A percentile compares a stretch with the other conserved stretches of the same genome.
These are phyloP conservation scores for Aspergillus sp. DNA, from an alignment of 2,329 filamentous ascomycete genomes.

Conservation along the genomic window DNA sequence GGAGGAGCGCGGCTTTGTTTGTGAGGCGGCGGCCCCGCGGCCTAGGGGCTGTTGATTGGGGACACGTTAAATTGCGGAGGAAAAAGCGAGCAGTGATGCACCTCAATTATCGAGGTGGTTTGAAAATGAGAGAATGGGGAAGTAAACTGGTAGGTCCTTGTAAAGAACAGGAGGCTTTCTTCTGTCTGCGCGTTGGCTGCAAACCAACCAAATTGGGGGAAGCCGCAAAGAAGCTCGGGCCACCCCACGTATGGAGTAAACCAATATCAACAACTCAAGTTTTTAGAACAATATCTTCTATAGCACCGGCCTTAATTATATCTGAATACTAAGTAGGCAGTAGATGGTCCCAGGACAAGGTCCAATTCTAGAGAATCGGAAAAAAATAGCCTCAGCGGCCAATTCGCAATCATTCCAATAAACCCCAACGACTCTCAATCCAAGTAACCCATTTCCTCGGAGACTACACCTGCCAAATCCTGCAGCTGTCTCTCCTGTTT, in stretches of 20 bases:
- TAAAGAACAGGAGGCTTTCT: slow-evolving; percentile 11
- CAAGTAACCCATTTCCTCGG: slow-evolving; percentile 58
- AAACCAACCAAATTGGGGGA: slow-evolving; percentile 6
- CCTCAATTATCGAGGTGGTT: slow-evolving; percentile 10
- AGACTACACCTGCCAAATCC: slow-evolving; percentile 53
- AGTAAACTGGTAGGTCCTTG: slow-evolving; percentile 2
- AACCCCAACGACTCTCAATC: slow-evolving; percentile 37
- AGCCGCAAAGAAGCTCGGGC: slow-evolving; percentile 33
- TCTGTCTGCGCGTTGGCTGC: slow-evolving; percentile 5
- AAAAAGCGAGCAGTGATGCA: not conserved
- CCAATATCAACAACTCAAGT: not conserved
- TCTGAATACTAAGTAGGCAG: not conserved
- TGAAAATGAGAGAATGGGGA: slow-evolving; percentile 9
- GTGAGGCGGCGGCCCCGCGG: slow-evolving; percentile 34
- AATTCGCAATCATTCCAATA: not conserved
- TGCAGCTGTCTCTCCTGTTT: slow-evolving; percentile 42
- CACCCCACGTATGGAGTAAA: slow-evolving; percentile 19
- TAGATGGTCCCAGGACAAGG: not conserved
- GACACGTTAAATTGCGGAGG: slow-evolving; percentile 2
- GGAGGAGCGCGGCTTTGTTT: slow-evolving; percentile 20
- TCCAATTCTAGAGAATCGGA: not conserved
- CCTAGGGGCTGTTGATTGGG: slow-evolving; percentile 14
- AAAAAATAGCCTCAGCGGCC: not conserved
- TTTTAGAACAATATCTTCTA: not conserved
- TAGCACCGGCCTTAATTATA: not conserved